Evolutionary conservation across 345 rosid species (phyloP).

Genomic region (Moringa oleifera): DNA sequence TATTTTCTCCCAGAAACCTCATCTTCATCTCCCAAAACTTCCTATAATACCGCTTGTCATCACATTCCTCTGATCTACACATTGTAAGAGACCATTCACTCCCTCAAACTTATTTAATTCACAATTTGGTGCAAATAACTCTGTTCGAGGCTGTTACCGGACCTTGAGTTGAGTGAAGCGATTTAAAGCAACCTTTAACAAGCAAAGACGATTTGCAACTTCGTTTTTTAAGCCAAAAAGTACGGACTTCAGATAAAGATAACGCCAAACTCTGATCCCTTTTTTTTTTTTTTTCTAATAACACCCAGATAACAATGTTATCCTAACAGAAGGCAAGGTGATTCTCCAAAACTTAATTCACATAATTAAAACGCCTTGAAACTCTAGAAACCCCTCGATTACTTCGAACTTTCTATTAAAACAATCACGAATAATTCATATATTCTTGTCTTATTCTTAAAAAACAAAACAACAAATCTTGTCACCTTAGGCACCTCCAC

Average conservation of each 20-base stretch:
- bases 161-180: not conserved
- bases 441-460: not conserved
- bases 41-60: slow-evolving; percentile 32
- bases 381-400: slow-evolving; percentile 23
- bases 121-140: not conserved
- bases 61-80: slow-evolving; percentile 40
- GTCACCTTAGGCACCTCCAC: not conserved
- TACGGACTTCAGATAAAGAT: slow-evolving; percentile 11
- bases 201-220: slow-evolving; percentile 2
- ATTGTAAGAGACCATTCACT: slow-evolving; percentile 28
- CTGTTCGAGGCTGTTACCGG: not conserved
- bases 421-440: slow-evolving; percentile 15
- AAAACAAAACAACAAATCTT: not conserved
- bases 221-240: slow-evolving; percentile 13
- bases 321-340: slow-evolving; percentile 20
- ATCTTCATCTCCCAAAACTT: slow-evolving; percentile 51
- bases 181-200: not conserved
- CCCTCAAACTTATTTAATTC: slow-evolving; percentile 5
- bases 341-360: slow-evolving; percentile 16
- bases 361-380: slow-evolving; percentile 20
- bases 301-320: slow-evolving; percentile 2
- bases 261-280: slow-evolving; percentile 11
- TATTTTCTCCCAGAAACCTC: slow-evolving; percentile 47
- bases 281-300: not conserved
- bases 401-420: slow-evolving; percentile 18